Conservation (phyloP, 2,329 filamentous ascomycete genomes). For the Eutypella sp. region DNA sequence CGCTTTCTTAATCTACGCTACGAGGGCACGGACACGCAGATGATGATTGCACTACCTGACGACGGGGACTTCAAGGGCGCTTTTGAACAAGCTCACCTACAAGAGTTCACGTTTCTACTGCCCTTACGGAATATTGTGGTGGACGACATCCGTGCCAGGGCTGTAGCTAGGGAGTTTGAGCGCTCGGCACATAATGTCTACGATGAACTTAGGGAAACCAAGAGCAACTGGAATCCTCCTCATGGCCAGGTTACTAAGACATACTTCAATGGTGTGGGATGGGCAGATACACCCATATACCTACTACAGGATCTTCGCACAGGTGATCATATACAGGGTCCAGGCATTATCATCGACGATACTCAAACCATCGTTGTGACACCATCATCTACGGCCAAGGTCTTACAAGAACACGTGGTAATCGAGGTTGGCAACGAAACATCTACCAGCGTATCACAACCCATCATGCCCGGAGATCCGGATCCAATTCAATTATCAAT, state of each 20-base stretch:
- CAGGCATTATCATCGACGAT: constrained; percentile 10
- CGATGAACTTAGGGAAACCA: constrained; percentile 6
- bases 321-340: constrained; percentile 6
- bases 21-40: constrained; percentile 16
- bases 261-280: constrained; percentile 7
- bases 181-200: constrained; percentile 11
- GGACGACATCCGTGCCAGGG: constrained; percentile 10
- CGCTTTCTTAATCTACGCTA: constrained; percentile 18
- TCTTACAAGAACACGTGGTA: constrained; percentile 9
- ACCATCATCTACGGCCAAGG: constrained; percentile 8
- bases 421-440: constrained; percentile 4
- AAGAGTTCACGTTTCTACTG: constrained; percentile 10
- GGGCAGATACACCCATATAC: constrained; percentile 9
- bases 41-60: constrained; percentile 11
- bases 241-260: constrained; percentile 4
- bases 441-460: not conserved
- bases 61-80: constrained; percentile 8
- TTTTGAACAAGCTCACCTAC: constrained; percentile 9
- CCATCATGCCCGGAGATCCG: constrained; percentile 3
- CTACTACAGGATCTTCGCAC: constrained; percentile 3
- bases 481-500: constrained; percentile 9
- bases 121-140: constrained; percentile 9
- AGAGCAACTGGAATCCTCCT: not conserved
- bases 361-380: constrained; percentile 11
- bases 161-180: constrained; percentile 10